Base-by-base conservation (phyloP, 2,329 filamentous ascomycete species). In the Aureobasidium sp. region DNA sequence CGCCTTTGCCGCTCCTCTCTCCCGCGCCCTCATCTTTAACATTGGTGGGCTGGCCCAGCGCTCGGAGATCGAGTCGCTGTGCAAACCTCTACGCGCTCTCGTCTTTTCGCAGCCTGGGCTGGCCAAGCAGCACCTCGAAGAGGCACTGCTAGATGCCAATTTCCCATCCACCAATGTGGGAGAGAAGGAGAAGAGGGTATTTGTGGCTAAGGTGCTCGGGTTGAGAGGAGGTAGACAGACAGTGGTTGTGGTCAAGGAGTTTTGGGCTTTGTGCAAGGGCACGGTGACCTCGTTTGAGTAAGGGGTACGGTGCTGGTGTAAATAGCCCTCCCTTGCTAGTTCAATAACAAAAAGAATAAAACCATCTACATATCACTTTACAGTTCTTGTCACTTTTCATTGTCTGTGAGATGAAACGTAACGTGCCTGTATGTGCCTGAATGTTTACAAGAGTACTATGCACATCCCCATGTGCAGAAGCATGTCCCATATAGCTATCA, bases 71-170 rank as follows among this genome's bases (percentile, higher is more conserved):
- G 88, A 91, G 67, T 85, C 82, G 67, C 75, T 91, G 6, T 82
- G 82, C 61, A 87, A 90, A 63, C 88, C 87, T 1, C 76, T 91
- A 5, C 89, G 87, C 74, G 89, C 85, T 69, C 77, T 91, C 20
- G 64, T 74, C 17, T 64, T 68, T 7, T 67, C 67, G 6, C 65
- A 68, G 20, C 67, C 72, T 1, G 65, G 60, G 8, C 32, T 48
- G 10, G 66, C 70, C 3, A 71, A 68, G 63, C 36, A 34, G 8
- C 72, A 71, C 70, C 76, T 91, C 1, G 82, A 87, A 64, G 74
- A 77, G 4, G 85, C 85, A 0, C 72, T 91, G 29, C 39, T 70
- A 78, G 58, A 77, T 68, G 60, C 67, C 79, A 0, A 75, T 78
- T 3, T 87, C 87, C 65, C 84, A 84, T 44, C 15, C 29, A 64